These are phyloP conservation scores for Chaetomium cochliodes DNA, from an alignment of 495 filamentous ascomycete genomes.

Conservation along the genomic window DNA sequence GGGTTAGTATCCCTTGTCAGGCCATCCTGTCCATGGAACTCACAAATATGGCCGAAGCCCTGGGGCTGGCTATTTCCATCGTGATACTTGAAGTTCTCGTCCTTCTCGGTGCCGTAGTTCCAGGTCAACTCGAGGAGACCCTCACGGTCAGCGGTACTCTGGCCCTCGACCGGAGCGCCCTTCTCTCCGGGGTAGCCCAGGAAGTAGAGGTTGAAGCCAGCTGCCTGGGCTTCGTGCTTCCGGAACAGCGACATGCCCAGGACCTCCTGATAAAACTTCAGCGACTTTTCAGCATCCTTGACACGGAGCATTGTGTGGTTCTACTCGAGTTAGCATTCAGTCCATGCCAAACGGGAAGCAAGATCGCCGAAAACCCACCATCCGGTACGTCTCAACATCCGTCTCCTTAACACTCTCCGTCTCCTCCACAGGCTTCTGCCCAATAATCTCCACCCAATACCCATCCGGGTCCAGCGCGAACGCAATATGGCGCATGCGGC, in stretches of 20 bases:
- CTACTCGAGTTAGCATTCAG: conserved; percentile 32
- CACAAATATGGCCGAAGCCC: conserved; percentile 90
- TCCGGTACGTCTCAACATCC: conserved; percentile 45
- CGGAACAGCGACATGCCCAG: conserved; percentile 82
- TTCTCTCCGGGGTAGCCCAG: conserved; percentile 67
- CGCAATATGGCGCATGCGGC: conserved; percentile 83
- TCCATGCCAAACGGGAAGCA: conserved; percentile 37
- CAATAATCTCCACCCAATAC: conserved; percentile 82
- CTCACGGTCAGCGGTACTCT: conserved; percentile 64
- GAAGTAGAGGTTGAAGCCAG: conserved; percentile 88
- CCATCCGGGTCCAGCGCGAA: conserved; percentile 92
- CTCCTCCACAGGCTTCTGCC: conserved; percentile 44
- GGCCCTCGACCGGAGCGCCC: conserved; percentile 48
- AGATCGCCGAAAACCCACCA: conserved; percentile 34
- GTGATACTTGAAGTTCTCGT: conserved; percentile 81
- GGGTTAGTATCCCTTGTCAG: conserved; percentile 27
- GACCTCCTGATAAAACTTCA: conserved; percentile 88
- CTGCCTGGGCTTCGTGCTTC: conserved; percentile 65
- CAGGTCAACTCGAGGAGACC: conserved; percentile 89
- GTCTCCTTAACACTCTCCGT: conserved; percentile 40
- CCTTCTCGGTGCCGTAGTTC: conserved; percentile 96
- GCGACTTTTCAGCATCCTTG: conserved; percentile 78
- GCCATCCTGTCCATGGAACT: conserved; percentile 31
- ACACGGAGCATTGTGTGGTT: conserved; percentile 95
- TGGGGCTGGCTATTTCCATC: conserved; percentile 88